Percentiles rank a stretch among this genome's conserved stretches.
Evolutionary conservation across 805 yeast genomes (phyloP).

Genomic region (Candida chilensis): DNA sequence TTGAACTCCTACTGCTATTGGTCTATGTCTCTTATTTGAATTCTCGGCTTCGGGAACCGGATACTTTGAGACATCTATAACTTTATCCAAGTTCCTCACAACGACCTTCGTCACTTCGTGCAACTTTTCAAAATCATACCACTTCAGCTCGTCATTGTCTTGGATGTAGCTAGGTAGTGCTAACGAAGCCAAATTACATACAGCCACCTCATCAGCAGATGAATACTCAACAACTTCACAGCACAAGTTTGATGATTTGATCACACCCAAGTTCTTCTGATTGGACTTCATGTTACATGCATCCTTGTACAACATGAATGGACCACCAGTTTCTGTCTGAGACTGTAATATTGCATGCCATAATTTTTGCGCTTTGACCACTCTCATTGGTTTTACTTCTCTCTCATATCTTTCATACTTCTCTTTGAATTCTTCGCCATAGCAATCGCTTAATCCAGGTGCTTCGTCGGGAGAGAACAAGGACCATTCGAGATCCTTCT

Average conservation of each 20-base stretch:
- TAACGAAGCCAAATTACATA: constrained; percentile 52
- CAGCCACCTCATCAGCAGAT: constrained; percentile 48
- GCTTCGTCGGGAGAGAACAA: constrained; percentile 53
- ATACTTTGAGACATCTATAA: constrained; percentile 47
- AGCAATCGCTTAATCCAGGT: constrained; percentile 43
- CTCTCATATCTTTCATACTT: constrained; percentile 42
- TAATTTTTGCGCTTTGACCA: constrained; percentile 49
- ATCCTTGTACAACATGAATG: constrained; percentile 57
- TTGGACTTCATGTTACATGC: constrained; percentile 51
- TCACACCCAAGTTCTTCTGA: constrained; percentile 51
- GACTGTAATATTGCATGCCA: constrained; percentile 56
- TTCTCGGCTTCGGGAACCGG: constrained; percentile 46
- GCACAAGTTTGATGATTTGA: constrained; percentile 54
- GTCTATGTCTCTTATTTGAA: constrained; percentile 51
- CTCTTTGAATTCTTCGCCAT: constrained; percentile 46
- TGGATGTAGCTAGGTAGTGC: constrained; percentile 50
- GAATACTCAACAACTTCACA: constrained; percentile 59
- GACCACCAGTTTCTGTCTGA: constrained; percentile 59
- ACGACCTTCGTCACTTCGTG: constrained; percentile 47
- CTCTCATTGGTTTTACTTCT: constrained; percentile 38
- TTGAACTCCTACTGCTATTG: constrained; percentile 57
- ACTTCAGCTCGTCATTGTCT: constrained; percentile 24
- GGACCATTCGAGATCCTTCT: constrained; percentile 46
- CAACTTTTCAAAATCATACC: constrained; percentile 48
- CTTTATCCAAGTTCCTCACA: constrained; percentile 44